Conservation (phyloP, 1,284 basidiomycete genomes). For the Takashimella tepidaria region DNA sequence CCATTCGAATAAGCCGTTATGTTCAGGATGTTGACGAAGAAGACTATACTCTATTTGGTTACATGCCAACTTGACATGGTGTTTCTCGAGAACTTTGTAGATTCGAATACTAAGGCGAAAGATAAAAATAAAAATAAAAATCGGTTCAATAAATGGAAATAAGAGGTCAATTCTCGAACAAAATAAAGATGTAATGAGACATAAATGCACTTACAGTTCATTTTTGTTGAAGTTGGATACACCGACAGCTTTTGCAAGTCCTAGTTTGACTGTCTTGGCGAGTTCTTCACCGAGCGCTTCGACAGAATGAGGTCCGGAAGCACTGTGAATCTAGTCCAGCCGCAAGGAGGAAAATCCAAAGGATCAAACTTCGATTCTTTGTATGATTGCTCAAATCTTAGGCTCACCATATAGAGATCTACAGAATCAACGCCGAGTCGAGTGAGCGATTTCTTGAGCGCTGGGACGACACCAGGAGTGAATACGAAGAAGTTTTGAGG, state of each 20-base stretch:
- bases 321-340: slow-evolving; percentile 34
- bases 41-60: slow-evolving; percentile 45
- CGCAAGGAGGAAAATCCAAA: too few species aligned
- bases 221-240: slow-evolving; percentile 39
- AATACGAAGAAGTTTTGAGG: slow-evolving; percentile 32
- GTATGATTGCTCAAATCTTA: too few species aligned
- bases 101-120: slow-evolving; percentile 26
- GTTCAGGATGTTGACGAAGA: slow-evolving; percentile 31
- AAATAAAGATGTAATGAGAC: background rate
- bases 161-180: background rate
- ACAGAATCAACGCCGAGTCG: slow-evolving; percentile 35
- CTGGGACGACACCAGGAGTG: slow-evolving; percentile 30
- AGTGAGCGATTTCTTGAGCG: slow-evolving; percentile 27
- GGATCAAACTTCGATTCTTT: too few species aligned
- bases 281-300: slow-evolving; percentile 29
- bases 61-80: slow-evolving; percentile 35
- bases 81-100: slow-evolving; percentile 25
- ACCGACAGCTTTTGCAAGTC: slow-evolving; percentile 36
- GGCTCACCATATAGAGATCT: slow-evolving; percentile 34
- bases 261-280: slow-evolving; percentile 35
- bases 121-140: background rate
- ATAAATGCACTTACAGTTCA: slow-evolving; percentile 40
- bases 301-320: slow-evolving; percentile 28
- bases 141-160: background rate
- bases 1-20: slow-evolving; percentile 35